Evolutionary conservation across 148 eudicot species (phyloP), one percentile per base, ranked within the genome.

Genomic region (Gaultheria prostrata): DNA sequence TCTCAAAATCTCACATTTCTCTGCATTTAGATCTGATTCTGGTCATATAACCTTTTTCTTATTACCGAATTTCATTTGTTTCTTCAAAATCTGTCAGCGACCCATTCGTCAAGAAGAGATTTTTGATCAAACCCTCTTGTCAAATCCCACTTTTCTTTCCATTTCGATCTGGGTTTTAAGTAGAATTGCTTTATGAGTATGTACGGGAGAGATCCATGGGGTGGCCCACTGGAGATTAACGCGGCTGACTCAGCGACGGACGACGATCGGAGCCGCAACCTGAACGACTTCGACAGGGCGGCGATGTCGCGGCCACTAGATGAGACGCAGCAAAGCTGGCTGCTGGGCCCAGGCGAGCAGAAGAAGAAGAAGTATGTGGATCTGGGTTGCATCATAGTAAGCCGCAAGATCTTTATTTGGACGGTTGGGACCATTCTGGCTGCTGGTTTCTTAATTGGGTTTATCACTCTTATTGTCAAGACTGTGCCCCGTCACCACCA

Each of bases 181-280:
- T 10, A 61, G 75, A 9, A 24, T 59, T 4, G 28, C 8, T 9
- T 43, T 63, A 83, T 85, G 77, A 89, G 86, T 48, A 97, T 97
- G 97, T 97, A 92, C 87, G 99, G 98, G 0, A 73, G 99, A 71
- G 99, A 97, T 85, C 99, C 99, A 14, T 97, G 99, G 99, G 99
- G 99, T 0, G 99, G 99, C 2, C 89, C 99, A 11, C 83, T 97
- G 72, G 99, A 97, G 82, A 97, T 97, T 0, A 59, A 87, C 69
- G 89, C 97, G 4, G 92, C 93, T 11, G 98, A 94, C 78, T 94
- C 98, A 0, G 97, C 98, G 0, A 97, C 99, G 3, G 98, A 97
- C 88, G 99, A 97, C 53, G 99, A 97, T 24, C 88, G 99, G 35
- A 97, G 99, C 87, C 59, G 98, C 46, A 94, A 94, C 85, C 85